Evolutionary conservation across 2,329 filamentous ascomycete species (phyloP).

Genomic region (Hypoxylon sp.): DNA sequence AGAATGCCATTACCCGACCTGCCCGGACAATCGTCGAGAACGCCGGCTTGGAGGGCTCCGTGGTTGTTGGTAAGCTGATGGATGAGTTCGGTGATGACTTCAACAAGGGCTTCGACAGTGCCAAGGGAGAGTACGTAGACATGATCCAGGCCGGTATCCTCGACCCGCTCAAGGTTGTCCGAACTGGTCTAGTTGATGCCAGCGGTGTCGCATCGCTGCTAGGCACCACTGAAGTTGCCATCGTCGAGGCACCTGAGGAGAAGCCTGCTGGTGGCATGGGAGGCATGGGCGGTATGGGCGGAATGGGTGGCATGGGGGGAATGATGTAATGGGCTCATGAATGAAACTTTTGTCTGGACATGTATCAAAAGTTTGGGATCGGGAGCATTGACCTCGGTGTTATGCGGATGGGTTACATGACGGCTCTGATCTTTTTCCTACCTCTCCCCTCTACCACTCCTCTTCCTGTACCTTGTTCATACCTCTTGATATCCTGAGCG

Average conservation of each 20-base stretch:
- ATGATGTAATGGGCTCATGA: constrained; percentile 68
- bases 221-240: constrained; percentile 97
- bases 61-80: constrained; percentile 97
- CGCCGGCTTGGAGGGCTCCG: constrained; percentile 93
- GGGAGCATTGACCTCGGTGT: constrained; percentile 67
- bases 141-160: constrained; percentile 98
- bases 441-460: constrained; percentile 55
- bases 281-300: constrained; percentile 64
- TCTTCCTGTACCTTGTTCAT: constrained; percentile 50
- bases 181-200: constrained; percentile 94
- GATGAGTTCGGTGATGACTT: constrained; percentile 94
- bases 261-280: constrained; percentile 76
- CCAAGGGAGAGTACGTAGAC: constrained; percentile 98
- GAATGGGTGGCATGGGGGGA: constrained; percentile 67
- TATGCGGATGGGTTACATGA: constrained; percentile 58
- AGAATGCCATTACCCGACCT: constrained; percentile 96
- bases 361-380: constrained; percentile 58
- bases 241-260: constrained; percentile 95
- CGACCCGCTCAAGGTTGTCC: constrained; percentile 99
- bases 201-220: constrained; percentile 96
- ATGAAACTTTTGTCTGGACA: constrained; percentile 45
- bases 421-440: constrained; percentile 58
- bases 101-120: constrained; percentile 97
- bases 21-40: constrained; percentile 98
- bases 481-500: constrained; percentile 54